Evolutionary conservation across 768 basidiomycete genomes (phyloP).

Genomic region (Boletus barrowsii): DNA sequence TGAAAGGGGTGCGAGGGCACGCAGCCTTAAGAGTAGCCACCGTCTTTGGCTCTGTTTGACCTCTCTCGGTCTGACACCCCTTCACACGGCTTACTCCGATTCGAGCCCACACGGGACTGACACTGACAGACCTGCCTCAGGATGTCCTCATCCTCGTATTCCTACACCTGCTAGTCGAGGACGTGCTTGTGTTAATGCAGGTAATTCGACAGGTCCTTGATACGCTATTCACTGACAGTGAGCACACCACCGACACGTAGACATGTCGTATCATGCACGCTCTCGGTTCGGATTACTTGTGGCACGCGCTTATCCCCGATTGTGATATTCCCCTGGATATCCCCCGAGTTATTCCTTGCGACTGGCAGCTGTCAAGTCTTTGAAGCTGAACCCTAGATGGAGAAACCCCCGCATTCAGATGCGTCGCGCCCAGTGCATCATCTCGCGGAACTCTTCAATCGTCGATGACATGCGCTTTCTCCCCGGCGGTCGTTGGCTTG

Average conservation of each 20-base stretch:
- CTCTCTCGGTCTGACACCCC: background rate
- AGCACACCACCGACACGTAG: conserved; percentile 36
- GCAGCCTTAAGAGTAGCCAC: conserved; percentile 27
- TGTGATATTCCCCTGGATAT: conserved; percentile 42
- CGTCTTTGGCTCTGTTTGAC: conserved; percentile 31
- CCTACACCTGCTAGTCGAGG: conserved; percentile 33
- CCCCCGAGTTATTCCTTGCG: conserved; percentile 40
- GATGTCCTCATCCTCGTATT: conserved; percentile 44
- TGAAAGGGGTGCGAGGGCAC: conserved; percentile 29
- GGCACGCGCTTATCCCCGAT: conserved; percentile 41
- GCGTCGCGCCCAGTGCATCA: conserved; percentile 36
- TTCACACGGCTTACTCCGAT: background rate
- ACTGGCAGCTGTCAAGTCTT: conserved; percentile 38
- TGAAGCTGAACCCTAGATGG: conserved; percentile 55
- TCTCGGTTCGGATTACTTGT: conserved; percentile 53
- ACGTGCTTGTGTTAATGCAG: conserved; percentile 49
- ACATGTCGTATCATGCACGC: conserved; percentile 59
- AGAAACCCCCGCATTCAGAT: conserved; percentile 34
- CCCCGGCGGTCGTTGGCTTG: conserved; percentile 47
- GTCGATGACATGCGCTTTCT: conserved; percentile 47
- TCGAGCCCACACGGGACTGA: too few relatives aligned
- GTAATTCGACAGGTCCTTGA: conserved; percentile 27
- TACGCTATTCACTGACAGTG: background rate
- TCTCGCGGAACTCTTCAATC: conserved; percentile 32
- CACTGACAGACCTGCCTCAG: conserved; percentile 37